Percentiles rank a stretch among this genome's conserved stretches.
phyloP scores from a whole-genome alignment of 1,284 basidiomycete genomes.

The Pyrrhoderma noxium region DNA sequence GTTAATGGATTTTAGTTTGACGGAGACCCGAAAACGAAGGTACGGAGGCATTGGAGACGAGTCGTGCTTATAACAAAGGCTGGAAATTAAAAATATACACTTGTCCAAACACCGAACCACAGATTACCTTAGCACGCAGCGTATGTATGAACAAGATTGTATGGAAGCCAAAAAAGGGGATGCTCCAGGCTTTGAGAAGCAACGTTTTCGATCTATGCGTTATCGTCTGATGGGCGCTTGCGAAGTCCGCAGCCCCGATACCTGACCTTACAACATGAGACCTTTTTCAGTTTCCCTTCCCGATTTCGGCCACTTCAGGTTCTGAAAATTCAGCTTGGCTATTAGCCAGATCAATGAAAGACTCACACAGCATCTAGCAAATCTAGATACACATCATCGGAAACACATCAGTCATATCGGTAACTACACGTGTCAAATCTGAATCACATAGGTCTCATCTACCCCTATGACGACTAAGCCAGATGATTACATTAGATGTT shows the following conservation, averaged over 20 bases:
- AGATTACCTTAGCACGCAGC: neutral
- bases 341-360: too few relatives aligned
- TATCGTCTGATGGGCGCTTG: slow-evolving; percentile 12
- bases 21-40: slow-evolving; percentile 9
- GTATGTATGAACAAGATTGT: slow-evolving; percentile 1
- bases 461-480: slow-evolving; percentile 11
- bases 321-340: too few relatives aligned
- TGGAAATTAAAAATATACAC: slow-evolving; percentile 9
- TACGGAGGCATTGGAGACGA: slow-evolving; percentile 5
- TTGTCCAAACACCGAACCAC: slow-evolving; percentile 6
- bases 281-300: too few relatives aligned
- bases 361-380: too few relatives aligned
- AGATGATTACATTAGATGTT: neutral
- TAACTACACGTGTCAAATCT: slow-evolving; percentile 11
- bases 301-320: too few relatives aligned
- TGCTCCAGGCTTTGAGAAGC: slow-evolving; percentile 5
- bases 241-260: slow-evolving; percentile 9
- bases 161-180: slow-evolving; percentile 7
- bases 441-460: neutral
- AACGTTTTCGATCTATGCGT: slow-evolving; percentile 8
- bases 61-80: slow-evolving; percentile 8
- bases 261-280: slow-evolving; percentile 4
- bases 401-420: slow-evolving; percentile 5
- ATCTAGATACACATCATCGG: slow-evolving; percentile 1
- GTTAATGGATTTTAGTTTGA: neutral